Percentiles rank a stretch among this genome's conserved stretches.
Evolutionary conservation across 148 eudicot species (phyloP).

Genomic region (Rhododendron vialii): DNA sequence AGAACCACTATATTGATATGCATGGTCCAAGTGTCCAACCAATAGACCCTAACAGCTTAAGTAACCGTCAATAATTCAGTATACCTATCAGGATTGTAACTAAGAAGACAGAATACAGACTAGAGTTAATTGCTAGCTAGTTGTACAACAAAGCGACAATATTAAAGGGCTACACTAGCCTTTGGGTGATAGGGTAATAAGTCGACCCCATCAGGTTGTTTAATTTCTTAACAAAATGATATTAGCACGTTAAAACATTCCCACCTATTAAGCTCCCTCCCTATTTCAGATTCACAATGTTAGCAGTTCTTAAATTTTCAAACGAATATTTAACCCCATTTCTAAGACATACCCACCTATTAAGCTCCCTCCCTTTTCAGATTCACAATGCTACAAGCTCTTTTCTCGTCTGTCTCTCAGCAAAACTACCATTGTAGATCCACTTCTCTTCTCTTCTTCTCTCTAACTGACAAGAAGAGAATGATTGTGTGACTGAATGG

Average conservation of each 20-base stretch:
- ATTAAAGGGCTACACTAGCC: not conserved
- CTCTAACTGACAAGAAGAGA: not conserved
- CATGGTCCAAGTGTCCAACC: constrained; percentile 10
- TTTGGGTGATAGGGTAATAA: not conserved
- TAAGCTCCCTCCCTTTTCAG: not conserved
- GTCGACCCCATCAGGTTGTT: not conserved
- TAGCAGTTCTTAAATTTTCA: not conserved
- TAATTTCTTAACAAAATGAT: not conserved
- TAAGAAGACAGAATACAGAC: not conserved
- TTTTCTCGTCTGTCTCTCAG: not conserved
- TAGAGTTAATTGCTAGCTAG: not conserved
- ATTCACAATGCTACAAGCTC: not conserved
- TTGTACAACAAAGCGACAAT: not conserved
- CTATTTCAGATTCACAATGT: not conserved
- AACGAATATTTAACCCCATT: not conserved
- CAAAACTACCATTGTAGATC: not conserved
- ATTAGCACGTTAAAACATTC: not conserved
- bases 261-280: no score
- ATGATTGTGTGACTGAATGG: not conserved
- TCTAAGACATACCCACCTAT: not conserved
- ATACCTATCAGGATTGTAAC: not conserved
- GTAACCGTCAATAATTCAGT: not conserved
- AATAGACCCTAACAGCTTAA: not conserved
- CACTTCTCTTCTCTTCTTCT: not conserved
- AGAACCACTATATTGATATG: not conserved